Base-by-base conservation (phyloP, 305 asterid genomes). In the Solanum hybrid region DNA sequence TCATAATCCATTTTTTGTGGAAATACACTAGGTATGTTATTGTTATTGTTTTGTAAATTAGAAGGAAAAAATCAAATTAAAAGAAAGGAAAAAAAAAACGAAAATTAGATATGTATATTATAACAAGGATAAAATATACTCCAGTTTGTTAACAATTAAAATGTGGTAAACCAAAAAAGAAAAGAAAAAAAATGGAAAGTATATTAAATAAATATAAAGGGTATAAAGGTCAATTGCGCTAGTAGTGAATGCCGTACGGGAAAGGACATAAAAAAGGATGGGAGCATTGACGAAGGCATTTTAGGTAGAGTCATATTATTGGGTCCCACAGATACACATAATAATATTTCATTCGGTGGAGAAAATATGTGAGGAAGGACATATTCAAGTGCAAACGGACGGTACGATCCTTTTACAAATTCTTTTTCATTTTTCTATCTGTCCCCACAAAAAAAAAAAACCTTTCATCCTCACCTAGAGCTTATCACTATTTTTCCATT, bases 331-430 rank as follows among this genome's bases (percentile, higher is more conserved):
- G 3, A 64, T 56, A 29, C n/a, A 14, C 6, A 27, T 29, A 75
- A 29, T 29, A 24, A 11, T 71, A 71, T 75, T 75, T 92, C 89
- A 95, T 93, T 93, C 91, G 96, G 99, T 93, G 99, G 93, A 95
- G 98, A 90, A 88, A 90, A 85, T 89, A 96, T 95, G 90, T 91
- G 97, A 95, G 99, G 98, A 90, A 94, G 98, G 97, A 96, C 97
- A 75, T 88, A 94, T 90, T 90, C 87, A 81, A 86, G 92, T 93
- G 92, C 96, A 95, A 94, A 95, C 91, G 90, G 96, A 94, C 94
- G 97, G 96, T 92, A 37, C 92, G 77, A 42, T 46, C 22, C 16
- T 31, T 5, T 10, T 60, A 20, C 71, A 7, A 7, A 20, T 60
- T 60, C 26, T 60, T 46, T 31, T 84, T 20, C 5, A 13, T 3